phyloP scores from a whole-genome alignment of 2,329 filamentous ascomycete genomes.

The Drechslerella stenobrocha region DNA sequence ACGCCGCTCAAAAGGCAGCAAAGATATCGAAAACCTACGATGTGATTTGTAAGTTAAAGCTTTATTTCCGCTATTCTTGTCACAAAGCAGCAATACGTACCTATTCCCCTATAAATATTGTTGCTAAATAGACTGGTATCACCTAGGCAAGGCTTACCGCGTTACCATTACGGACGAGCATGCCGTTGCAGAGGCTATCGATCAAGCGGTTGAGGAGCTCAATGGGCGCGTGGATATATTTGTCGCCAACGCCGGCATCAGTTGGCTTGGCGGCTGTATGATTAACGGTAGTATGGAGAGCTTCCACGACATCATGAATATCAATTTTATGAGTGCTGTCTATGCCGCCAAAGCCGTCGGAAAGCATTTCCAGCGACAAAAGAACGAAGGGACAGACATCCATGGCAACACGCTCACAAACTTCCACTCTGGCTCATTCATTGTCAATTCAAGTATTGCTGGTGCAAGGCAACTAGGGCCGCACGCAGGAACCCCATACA shows the following conservation, averaged over 20 bases:
- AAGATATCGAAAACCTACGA: conserved; percentile 67
- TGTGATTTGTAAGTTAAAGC: conserved; percentile 62
- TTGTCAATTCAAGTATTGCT: conserved; percentile 77
- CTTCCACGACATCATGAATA: conserved; percentile 64
- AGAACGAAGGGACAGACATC: conserved; percentile 2
- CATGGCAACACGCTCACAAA: conserved; percentile 61
- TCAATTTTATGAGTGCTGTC: conserved; percentile 75
- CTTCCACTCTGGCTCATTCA: conserved; percentile 69
- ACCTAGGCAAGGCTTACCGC: conserved; percentile 60
- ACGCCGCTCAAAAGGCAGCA: conserved; percentile 65
- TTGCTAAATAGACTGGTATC: too few species aligned
- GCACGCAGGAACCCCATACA: conserved; percentile 73
- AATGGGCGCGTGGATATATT: conserved; percentile 76
- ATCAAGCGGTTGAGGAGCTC: conserved; percentile 65
- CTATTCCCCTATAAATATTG: not conserved
- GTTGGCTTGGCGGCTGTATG: conserved; percentile 60
- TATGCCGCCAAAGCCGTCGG: conserved; percentile 75
- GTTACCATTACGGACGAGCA: conserved; percentile 64
- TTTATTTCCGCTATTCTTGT: not conserved
- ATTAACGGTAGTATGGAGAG: conserved; percentile 7
- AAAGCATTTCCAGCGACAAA: conserved; percentile 69
- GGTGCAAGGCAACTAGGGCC: conserved; percentile 77
- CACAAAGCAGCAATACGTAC: not conserved
- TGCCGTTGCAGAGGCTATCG: conserved; percentile 60
- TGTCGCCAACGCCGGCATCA: conserved; percentile 74